Evolutionary conservation across 768 basidiomycete genomes (phyloP).

Genomic region (Kwoniella pini): DNA sequence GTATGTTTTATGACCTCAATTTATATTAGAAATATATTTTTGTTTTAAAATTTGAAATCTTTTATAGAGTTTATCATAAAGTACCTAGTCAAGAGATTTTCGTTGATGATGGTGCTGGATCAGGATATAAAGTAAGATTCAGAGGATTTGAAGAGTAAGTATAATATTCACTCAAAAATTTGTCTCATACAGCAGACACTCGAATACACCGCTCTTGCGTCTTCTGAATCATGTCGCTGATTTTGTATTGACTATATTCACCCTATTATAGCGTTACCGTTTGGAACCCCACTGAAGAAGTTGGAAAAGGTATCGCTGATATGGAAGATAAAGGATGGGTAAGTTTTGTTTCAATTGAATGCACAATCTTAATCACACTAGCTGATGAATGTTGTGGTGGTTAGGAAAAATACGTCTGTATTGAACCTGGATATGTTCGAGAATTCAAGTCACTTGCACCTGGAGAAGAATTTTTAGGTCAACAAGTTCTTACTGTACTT

Average conservation of each 20-base stretch:
- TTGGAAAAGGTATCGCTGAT: conserved; percentile 74
- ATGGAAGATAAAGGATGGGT: conserved; percentile 90
- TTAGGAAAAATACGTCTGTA: conserved; percentile 82
- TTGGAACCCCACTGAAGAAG: conserved; percentile 84
- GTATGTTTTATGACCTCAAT: conserved; percentile 25
- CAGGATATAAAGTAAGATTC: conserved; percentile 41
- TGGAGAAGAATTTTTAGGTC: conserved; percentile 73
- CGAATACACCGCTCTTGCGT: too few species aligned
- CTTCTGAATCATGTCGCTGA: too few species aligned
- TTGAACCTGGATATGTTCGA: conserved; percentile 83
- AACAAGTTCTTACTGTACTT: conserved; percentile 62
- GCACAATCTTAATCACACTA: background rate
- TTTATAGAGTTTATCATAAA: conserved; percentile 45
- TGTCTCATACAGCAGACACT: too few species aligned
- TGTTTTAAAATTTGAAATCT: background rate
- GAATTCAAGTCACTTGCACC: conserved; percentile 68
- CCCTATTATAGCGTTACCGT: conserved; percentile 60
- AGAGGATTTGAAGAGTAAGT: conserved; percentile 52
- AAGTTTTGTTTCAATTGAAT: conserved; percentile 32
- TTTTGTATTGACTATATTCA: too few species aligned
- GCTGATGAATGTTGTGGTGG: background rate
- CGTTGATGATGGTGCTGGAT: conserved; percentile 45
- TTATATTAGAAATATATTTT: background rate
- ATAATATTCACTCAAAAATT: background rate
- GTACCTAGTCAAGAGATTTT: conserved; percentile 44